Evolutionary conservation across 1,139 yeast species (phyloP).

Genomic region (Candida labiduridarum): DNA sequence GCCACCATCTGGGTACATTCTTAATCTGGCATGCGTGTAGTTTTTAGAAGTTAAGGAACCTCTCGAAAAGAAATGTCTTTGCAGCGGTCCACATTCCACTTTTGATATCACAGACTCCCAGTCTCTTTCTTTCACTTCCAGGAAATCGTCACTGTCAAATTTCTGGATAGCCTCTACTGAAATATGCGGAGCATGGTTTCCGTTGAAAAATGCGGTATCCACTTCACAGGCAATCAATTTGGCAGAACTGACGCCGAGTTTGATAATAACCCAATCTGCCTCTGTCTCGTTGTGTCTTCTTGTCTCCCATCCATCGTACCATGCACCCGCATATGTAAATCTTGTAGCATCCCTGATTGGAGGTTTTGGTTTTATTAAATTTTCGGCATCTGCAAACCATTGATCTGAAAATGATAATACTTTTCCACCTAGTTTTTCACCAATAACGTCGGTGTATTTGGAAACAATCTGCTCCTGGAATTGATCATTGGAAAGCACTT

Average conservation of each 20-base stretch:
- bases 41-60: slow-evolving; percentile 52
- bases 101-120: slow-evolving; percentile 77
- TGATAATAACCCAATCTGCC: slow-evolving; percentile 83
- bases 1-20: slow-evolving; percentile 97
- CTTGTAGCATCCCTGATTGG: slow-evolving; percentile 81
- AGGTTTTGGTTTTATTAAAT: slow-evolving; percentile 75
- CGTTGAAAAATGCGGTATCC: slow-evolving; percentile 91
- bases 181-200: slow-evolving; percentile 90
- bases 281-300: slow-evolving; percentile 84
- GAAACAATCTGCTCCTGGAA: slow-evolving; percentile 49
- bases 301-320: slow-evolving; percentile 99
- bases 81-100: slow-evolving; percentile 85
- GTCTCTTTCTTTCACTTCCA: slow-evolving; percentile 12
- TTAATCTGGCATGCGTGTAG: slow-evolving; percentile 79
- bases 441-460: slow-evolving; percentile 72
- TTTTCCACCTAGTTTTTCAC: slow-evolving; percentile 79
- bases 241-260: slow-evolving; percentile 85
- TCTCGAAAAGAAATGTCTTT: slow-evolving; percentile 78
- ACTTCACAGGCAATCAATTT: slow-evolving; percentile 79
- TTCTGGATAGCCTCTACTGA: slow-evolving; percentile 75
- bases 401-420: slow-evolving; percentile 76
- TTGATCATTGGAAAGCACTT: slow-evolving; percentile 35
- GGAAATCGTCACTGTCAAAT: slow-evolving; percentile 25
- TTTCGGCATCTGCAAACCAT: slow-evolving; percentile 95
- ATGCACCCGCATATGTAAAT: slow-evolving; percentile 85